These are phyloP conservation scores for Saccharomyces mikatae DNA, from an alignment of 805 yeast species.

Conservation along the genomic window DNA sequence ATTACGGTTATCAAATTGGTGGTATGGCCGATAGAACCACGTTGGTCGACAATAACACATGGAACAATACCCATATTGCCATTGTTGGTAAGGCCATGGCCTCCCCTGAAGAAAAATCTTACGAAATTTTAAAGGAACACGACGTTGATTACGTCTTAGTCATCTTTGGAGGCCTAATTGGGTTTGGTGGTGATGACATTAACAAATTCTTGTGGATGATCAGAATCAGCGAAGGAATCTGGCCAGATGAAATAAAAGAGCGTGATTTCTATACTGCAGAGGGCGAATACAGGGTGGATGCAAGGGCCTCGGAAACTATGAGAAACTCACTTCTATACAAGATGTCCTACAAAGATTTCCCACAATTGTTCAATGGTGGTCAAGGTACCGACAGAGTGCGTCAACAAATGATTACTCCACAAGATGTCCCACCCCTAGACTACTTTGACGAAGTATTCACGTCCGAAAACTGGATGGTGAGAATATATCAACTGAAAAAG, in stretches of 20 bases:
- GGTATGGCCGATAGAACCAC: constrained; percentile 99
- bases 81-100: constrained; percentile 98
- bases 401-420: constrained; percentile 58
- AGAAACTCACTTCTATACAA: constrained; percentile 87
- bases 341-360: constrained; percentile 82
- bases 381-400: constrained; percentile 81
- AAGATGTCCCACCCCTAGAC: constrained; percentile 48
- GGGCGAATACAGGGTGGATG: constrained; percentile 87
- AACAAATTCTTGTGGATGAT: constrained; percentile 99
- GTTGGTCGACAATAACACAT: constrained; percentile 94
- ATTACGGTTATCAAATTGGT: constrained; percentile 98
- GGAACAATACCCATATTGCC: constrained; percentile 99
- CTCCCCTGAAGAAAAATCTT: constrained; percentile 77
- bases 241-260: constrained; percentile 98
- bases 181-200: constrained; percentile 92
- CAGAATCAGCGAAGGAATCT: constrained; percentile 94
- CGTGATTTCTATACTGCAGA: constrained; percentile 70
- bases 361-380: constrained; percentile 52
- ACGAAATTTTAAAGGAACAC: constrained; percentile 77
- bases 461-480: constrained; percentile 91
- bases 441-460: constrained; percentile 92
- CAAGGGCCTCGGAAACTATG: constrained; percentile 76
- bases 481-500: constrained; percentile 87
- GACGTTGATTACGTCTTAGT: constrained; percentile 93
- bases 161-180: constrained; percentile 89